These are phyloP conservation scores for Aureobasidium sp. DNA, from an alignment of 2,329 filamentous ascomycete species.

Conservation along the genomic window DNA sequence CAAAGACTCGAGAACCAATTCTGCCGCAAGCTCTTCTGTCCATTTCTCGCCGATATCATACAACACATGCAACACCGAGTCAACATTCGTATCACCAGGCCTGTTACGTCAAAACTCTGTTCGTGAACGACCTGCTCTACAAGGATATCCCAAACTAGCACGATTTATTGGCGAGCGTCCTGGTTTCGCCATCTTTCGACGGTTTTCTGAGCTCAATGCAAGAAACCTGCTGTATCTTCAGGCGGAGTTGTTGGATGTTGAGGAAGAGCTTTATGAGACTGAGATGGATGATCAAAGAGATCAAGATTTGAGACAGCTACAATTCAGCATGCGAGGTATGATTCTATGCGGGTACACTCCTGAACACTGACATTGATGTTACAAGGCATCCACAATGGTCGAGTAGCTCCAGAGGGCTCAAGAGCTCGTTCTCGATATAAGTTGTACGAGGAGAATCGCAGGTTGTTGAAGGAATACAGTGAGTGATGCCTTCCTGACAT, in stretches of 20 bases:
- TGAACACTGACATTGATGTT: neutral
- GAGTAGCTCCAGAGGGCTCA: neutral
- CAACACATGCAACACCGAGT: neutral
- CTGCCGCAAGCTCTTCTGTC: neutral
- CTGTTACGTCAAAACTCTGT: constrained; percentile 13
- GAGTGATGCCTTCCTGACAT: neutral
- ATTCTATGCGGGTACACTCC: neutral
- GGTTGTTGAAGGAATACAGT: constrained; percentile 14
- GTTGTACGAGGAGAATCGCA: constrained; percentile 7
- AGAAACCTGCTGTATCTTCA: constrained; percentile 21
- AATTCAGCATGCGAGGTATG: constrained; percentile 13
- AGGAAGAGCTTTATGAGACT: constrained; percentile 18
- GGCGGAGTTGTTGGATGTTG: constrained; percentile 18
- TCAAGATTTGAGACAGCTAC: constrained; percentile 14
- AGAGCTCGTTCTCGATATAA: neutral
- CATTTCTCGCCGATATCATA: constrained; percentile 2
- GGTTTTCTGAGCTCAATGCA: constrained; percentile 18
- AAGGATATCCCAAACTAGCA: constrained; percentile 18
- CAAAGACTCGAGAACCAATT: neutral
- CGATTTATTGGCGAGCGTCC: constrained; percentile 14
- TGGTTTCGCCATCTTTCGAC: constrained; percentile 18
- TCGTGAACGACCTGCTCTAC: constrained; percentile 12
- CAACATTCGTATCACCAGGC: constrained; percentile 12
- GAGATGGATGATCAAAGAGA: constrained; percentile 12
- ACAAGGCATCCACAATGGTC: neutral